These are phyloP conservation scores for Desmodesmus armatus DNA, from an alignment of 139 green algal species.

Conservation along the genomic window DNA sequence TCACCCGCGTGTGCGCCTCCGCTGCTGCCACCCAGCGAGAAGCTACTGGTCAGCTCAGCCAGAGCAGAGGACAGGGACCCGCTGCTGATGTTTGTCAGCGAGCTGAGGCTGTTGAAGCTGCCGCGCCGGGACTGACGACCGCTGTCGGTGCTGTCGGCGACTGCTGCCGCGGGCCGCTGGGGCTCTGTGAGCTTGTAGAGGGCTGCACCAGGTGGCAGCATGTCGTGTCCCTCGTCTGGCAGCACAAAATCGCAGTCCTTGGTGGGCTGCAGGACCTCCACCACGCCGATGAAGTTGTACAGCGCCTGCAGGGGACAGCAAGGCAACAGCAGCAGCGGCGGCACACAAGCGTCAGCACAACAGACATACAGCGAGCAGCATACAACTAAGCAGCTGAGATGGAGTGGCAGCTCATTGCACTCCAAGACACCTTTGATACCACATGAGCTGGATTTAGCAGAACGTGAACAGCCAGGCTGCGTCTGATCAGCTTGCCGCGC, in stretches of 20 bases:
- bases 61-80: slow-evolving; percentile 2
- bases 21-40: slow-evolving; percentile 16
- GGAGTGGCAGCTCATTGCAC: neutral
- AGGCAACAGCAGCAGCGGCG: neutral
- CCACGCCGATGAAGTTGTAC: slow-evolving; percentile 90
- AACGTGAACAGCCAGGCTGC: too few species aligned
- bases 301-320: slow-evolving; percentile 60
- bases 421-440: neutral
- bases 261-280: slow-evolving; percentile 90
- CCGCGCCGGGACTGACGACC: neutral
- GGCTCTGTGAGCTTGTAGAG: slow-evolving; percentile 83
- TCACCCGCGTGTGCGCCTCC: neutral
- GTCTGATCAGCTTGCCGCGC: too few species aligned
- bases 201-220: slow-evolving; percentile 84
- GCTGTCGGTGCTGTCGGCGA: neutral
- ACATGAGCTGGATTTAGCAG: too few species aligned
- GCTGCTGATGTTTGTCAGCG: neutral
- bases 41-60: slow-evolving; percentile 24
- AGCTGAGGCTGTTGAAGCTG: slow-evolving; percentile 17
- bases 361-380: neutral
- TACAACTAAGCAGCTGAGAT: neutral
- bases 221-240: slow-evolving; percentile 76
- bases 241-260: slow-evolving; percentile 47
- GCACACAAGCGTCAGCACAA: neutral
- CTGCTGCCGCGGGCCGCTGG: slow-evolving; percentile 1